Evolutionary conservation across 495 filamentous ascomycete genomes (phyloP).

Genomic region (Penicillium herquei): DNA sequence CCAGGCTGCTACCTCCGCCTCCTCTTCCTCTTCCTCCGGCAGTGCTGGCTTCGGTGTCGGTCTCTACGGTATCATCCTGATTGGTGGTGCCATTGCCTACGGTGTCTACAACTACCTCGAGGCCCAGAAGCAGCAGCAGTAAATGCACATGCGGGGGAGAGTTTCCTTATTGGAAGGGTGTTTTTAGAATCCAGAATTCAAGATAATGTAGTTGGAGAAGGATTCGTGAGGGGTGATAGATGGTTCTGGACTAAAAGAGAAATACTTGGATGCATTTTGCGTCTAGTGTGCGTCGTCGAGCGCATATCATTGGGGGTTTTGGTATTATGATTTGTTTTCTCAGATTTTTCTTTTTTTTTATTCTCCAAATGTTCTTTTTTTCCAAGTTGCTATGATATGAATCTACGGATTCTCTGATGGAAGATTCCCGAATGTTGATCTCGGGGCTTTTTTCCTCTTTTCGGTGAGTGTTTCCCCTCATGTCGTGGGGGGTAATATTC

Average conservation of each 20-base stretch:
- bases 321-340: not conserved
- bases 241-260: conserved; percentile 6
- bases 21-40: conserved; percentile 45
- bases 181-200: not conserved
- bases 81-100: conserved; percentile 77
- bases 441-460: conserved; percentile 19
- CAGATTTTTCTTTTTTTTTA: not conserved
- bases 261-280: not conserved
- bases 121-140: conserved; percentile 43
- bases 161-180: not conserved
- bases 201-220: not conserved
- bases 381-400: not conserved
- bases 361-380: not conserved
- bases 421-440: not conserved
- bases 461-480: conserved; percentile 7
- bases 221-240: not conserved
- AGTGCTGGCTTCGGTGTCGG: conserved; percentile 66
- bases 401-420: not conserved
- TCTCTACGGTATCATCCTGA: conserved; percentile 76
- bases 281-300: conserved; percentile 1
- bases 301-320: conserved; percentile 8
- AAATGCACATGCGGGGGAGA: conserved; percentile 10
- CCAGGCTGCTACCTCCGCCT: conserved; percentile 49
- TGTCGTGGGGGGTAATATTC: conserved; percentile 2
- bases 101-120: conserved; percentile 86